phyloP scores from a whole-genome alignment of 2,329 filamentous ascomycete genomes.

The Exophiala bonariae region DNA sequence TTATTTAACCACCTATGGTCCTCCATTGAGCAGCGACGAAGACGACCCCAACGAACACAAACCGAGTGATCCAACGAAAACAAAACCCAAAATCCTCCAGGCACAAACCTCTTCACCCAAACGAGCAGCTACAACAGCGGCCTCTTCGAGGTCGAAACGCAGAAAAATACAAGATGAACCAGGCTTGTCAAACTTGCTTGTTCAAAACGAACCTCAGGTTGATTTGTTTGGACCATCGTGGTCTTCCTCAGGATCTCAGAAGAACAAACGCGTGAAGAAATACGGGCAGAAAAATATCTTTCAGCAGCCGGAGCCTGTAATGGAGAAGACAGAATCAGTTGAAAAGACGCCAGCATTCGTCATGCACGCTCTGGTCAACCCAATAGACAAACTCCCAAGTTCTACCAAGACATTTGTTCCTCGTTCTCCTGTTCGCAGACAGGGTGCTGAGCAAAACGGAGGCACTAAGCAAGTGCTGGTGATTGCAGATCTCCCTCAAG shows the following conservation, averaged over 20 bases:
- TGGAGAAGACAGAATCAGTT: background rate
- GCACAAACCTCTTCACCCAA: slow-evolving; percentile 10
- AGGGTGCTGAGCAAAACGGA: background rate
- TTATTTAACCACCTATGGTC: slow-evolving; percentile 16
- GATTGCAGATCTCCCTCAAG: slow-evolving; percentile 7
- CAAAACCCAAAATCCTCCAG: background rate
- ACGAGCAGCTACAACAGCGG: slow-evolving; percentile 12
- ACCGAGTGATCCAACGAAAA: slow-evolving; percentile 14
- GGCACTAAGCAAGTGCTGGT: slow-evolving; percentile 1
- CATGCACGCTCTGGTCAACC: slow-evolving; percentile 8
- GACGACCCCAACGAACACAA: slow-evolving; percentile 34
- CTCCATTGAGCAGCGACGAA: slow-evolving; percentile 19
- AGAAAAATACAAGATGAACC: slow-evolving; percentile 12
- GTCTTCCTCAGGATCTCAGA: slow-evolving; percentile 15
- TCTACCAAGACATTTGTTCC: slow-evolving; percentile 9
- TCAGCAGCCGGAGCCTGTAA: slow-evolving; percentile 9
- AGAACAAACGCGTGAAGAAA: slow-evolving; percentile 15
- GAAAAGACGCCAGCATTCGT: slow-evolving; percentile 4
- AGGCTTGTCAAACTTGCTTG: background rate
- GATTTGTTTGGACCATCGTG: slow-evolving; percentile 9
- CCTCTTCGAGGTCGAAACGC: slow-evolving; percentile 15
- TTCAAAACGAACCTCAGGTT: background rate
- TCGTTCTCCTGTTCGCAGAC: background rate
- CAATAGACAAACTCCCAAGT: background rate
- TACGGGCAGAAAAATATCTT: slow-evolving; percentile 17